phyloP scores from a whole-genome alignment of 164 flowering plant species.

The Brasenia schreberi region DNA sequence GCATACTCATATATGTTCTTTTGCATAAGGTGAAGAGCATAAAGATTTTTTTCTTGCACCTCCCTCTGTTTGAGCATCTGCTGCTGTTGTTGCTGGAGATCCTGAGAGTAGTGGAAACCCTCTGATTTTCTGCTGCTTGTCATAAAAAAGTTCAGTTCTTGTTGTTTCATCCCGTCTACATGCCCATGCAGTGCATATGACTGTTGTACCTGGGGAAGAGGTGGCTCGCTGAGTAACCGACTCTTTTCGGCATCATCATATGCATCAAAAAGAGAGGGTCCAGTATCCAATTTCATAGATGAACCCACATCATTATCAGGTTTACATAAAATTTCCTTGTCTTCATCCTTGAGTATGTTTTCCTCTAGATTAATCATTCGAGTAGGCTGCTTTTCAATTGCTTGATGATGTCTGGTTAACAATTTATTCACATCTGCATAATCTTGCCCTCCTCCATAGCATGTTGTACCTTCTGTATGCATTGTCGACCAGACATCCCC shows the following conservation, averaged over 20 bases:
- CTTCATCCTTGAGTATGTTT: constrained; percentile 17
- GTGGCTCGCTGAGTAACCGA: constrained; percentile 27
- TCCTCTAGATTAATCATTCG: constrained; percentile 15
- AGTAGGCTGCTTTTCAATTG: constrained; percentile 15
- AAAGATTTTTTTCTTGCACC: constrained; percentile 29
- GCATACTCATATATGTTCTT: constrained; percentile 27
- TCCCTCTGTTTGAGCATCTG: constrained; percentile 26
- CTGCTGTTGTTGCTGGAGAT: constrained; percentile 33
- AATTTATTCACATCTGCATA: constrained; percentile 26
- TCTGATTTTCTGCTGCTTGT: constrained; percentile 21
- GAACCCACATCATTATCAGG: constrained; percentile 9
- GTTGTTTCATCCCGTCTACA: constrained; percentile 13
- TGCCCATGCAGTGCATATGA: constrained; percentile 19
- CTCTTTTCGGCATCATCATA: constrained; percentile 34
- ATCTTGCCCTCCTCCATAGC: constrained; percentile 21
- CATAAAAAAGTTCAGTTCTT: constrained; percentile 27
- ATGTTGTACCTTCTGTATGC: constrained; percentile 22
- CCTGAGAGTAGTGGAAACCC: constrained; percentile 28
- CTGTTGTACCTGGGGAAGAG: constrained; percentile 28
- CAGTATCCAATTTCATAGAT: constrained; percentile 10
- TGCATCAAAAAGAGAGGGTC: constrained; percentile 23
- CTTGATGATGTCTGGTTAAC: constrained; percentile 21
- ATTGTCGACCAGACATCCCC: constrained; percentile 35
- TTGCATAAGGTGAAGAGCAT: constrained; percentile 28
- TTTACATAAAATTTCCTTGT: constrained; percentile 15